Conservation (phyloP, 2,329 filamentous ascomycete genomes). For the Aspergillus tubingensis region DNA sequence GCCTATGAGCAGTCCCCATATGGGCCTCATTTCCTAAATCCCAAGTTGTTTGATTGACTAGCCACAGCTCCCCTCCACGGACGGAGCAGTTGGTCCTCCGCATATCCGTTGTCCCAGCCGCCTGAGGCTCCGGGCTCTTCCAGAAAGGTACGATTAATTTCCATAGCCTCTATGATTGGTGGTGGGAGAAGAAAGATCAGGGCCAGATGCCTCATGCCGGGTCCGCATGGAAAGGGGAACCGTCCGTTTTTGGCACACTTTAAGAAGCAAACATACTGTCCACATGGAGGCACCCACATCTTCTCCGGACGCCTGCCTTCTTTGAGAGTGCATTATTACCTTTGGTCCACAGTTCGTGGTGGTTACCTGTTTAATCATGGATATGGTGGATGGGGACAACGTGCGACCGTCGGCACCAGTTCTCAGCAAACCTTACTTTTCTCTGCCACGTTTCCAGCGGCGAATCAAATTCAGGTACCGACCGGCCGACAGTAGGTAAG, state of each 20-base stretch:
- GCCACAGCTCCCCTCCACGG: neutral
- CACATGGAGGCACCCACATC: neutral
- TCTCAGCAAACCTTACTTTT: neutral
- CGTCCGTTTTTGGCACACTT: neutral
- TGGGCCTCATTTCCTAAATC: neutral
- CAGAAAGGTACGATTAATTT: conserved; percentile 1
- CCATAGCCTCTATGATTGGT: neutral
- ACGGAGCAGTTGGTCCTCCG: neutral
- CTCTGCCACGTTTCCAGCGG: neutral
- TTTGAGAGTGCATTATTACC: neutral
- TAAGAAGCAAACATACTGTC: neutral
- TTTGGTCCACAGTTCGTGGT: neutral
- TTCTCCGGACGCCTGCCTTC: neutral
- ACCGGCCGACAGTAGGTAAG: neutral
- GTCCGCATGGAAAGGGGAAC: neutral
- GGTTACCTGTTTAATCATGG: neutral
- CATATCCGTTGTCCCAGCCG: neutral
- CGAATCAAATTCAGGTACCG: neutral
- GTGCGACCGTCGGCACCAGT: conserved; percentile 2
- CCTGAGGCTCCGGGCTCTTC: neutral
- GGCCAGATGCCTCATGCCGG: neutral
- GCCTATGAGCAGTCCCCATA: neutral
- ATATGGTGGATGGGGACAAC: neutral
- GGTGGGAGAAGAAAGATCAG: neutral
- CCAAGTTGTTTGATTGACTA: neutral